Percentiles rank a stretch among this genome's conserved stretches.
phyloP scores from a whole-genome alignment of 257 asterid genomes.

The Plectranthus barbatus region DNA sequence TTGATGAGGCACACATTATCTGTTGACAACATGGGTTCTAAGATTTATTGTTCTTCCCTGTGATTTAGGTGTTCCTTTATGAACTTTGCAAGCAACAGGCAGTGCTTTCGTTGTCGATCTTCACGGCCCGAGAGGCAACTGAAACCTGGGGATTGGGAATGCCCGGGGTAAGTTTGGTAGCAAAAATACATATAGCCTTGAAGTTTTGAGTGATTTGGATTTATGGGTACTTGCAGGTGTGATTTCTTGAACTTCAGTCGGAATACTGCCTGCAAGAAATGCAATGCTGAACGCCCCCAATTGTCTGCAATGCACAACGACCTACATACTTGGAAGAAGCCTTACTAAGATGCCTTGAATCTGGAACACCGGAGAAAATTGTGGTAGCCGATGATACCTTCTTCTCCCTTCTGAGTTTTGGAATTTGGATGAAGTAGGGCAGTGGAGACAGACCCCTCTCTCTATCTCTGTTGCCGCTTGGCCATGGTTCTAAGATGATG shows the following conservation, averaged over 20 bases:
- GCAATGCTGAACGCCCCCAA: slow-evolving; percentile 43
- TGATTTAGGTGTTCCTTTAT: slow-evolving; percentile 61
- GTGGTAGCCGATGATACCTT: neutral
- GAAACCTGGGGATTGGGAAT: slow-evolving; percentile 87
- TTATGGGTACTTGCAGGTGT: slow-evolving; percentile 39
- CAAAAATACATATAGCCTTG: neutral
- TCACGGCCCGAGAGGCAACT: slow-evolving; percentile 57
- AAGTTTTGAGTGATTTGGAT: neutral
- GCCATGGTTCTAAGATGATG: too few relatives aligned
- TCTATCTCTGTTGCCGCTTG: too few relatives aligned
- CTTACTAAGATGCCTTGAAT: slow-evolving; percentile 21
- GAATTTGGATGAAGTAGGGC: too few relatives aligned
- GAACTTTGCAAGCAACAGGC: slow-evolving; percentile 64
- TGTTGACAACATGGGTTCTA: too few relatives aligned
- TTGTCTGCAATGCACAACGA: slow-evolving; percentile 14
- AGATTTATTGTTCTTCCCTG: neutral
- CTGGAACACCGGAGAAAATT: neutral
- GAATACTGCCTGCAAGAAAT: slow-evolving; percentile 58
- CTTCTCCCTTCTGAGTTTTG: too few relatives aligned
- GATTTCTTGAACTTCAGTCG: slow-evolving; percentile 54
- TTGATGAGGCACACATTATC: too few relatives aligned
- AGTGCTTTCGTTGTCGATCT: slow-evolving; percentile 59
- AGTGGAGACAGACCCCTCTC: too few relatives aligned
- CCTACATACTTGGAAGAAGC: slow-evolving; percentile 44
- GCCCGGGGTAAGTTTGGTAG: slow-evolving; percentile 52